Evolutionary conservation across 495 filamentous ascomycete genomes (phyloP), one percentile per base, ranked within the genome.

Genomic region (Aspergillus egyptiacus): DNA sequence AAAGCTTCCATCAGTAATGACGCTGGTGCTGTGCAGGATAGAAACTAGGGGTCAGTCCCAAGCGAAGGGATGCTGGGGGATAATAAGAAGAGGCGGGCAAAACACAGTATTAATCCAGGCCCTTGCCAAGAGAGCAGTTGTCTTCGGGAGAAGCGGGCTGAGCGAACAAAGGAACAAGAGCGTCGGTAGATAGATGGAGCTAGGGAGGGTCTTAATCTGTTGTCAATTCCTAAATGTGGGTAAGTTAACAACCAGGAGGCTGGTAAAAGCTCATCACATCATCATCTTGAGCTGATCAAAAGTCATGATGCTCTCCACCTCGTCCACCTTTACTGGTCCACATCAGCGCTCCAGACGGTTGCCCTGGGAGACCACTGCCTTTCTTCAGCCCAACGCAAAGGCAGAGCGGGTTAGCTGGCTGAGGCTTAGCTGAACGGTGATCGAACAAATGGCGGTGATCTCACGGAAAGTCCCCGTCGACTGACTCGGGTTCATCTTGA

Each of bases 1-100:
- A 98, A 77, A 41, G 87, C 79, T 71, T 98, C 93, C 93, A 98
- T 97, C 57, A 59, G 56, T 54, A 45, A 33, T 19, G 36, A 36
- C 30, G 22, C 13, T 13, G 35, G 32, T 32, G 35, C 35, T 57
- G 34, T 50, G 17, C 42, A 22, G 19, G 35, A 42, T 50, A 61
- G 49, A 30, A 53, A 51, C 40, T 53, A 62, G 32, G 34, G 5
- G 18, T 43, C 18, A 43, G 30, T 17, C 36, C 48, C 18, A 15
- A 25, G 8, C 18, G 28, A 43, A 44, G 31, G 33, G 30, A 36
- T 22, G 31, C 36, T 18, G 25, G 18, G n/a, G 20, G 19, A 46
- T 3, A 18, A 35, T 10, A 33, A 37, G 30, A 50, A 37, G 24
- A 15, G 22, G 22, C 34, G 38, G 38, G 30, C 37, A 45, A 35